Base-by-base conservation (phyloP, 345 rosid species). In the Syzygium aromaticum region DNA sequence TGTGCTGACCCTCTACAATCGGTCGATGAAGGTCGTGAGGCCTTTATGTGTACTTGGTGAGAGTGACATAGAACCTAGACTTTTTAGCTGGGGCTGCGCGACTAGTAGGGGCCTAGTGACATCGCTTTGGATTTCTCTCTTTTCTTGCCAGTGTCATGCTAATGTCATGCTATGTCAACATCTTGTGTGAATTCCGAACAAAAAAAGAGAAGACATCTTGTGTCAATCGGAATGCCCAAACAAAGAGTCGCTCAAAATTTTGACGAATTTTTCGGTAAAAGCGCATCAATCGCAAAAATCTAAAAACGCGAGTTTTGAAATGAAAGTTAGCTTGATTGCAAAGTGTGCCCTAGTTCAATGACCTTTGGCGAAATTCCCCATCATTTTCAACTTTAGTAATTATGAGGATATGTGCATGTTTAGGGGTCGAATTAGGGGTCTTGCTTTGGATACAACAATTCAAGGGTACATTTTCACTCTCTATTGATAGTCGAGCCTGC, bases 31-130 rank as follows among this genome's bases (percentile, higher is more conserved):
- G 27, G 3, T 67, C 78, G 1, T 17, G 21, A 30, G 8, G 78
- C 23, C 30, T n/a, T 59, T 28, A 59, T 59, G 64, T 27, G 67
- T 30, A n/a, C 73, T n/a, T 27, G 33, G 4, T n/a, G 33, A 61
- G 33, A 6, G 73, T 27, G 30, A 5, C 67, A 61, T 61, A n/a
- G 33, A 61, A 30, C 33, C 17, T 6, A 2, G 1, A n/a, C 17
- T 0, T n/a, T 8, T n/a, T 27, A 30, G 33, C 0, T 4, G 13
- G 33, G 73, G 33, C 9, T 33, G 28, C 73, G 3, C 0, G 2
- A n/a, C 73, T 5, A 38, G 7, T 0, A 0, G 21, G 15, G 49
- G 10, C 8, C 7, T 38, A 19, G 25, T 1, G 1, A 73, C 7
- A 38, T 2, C 3, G 0, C 0, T 38, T 73, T 73, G 49, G 25